Evolutionary conservation across 345 rosid species (phyloP), one percentile per base, ranked within the genome.

Genomic region (Hibiscus mutabilis): DNA sequence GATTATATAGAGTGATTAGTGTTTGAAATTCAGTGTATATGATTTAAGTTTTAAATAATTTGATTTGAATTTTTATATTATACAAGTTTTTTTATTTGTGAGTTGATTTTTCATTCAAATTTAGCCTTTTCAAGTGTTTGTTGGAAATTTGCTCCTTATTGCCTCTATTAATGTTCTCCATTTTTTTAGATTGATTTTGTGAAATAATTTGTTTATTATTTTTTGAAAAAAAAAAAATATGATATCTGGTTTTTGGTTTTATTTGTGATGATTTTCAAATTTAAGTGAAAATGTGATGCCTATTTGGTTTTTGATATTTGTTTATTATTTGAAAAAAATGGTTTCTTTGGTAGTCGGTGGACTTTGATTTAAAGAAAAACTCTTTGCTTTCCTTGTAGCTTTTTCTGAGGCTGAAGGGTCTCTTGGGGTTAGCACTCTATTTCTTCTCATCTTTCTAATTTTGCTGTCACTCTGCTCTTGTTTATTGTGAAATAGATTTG

Each of bases 261-360:
- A n/a, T n/a, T n/a, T n/a, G n/a, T n/a, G n/a, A n/a, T n/a, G n/a
- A n/a, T n/a, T n/a, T n/a, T n/a, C n/a, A n/a, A n/a, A n/a, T n/a
- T n/a, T n/a, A n/a, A n/a, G n/a, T n/a, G n/a, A n/a, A n/a, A 79
- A 72, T 67, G 72, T 51, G 64, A 60, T 56, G 61, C 66, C 60
- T 51, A n/a, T 71, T 71, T 44, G 42, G 42, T 62, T 53, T 57
- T 19, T 33, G 53, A 16, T 68, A 40, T 65, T 65, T 72, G 53
- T 72, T 72, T 61, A 25, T 72, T 66, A 57, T 56, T 72, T 71
- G 57, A 66, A 60, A 73, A 69, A 66, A 55, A 33, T 33, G 79
- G n/a, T 47, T 47, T 47, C 12, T 47, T 74, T 66, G 68, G 68
- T 67, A 56, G 62, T 70, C 69, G 18, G 73, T 81, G 75, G 73